Percentiles rank a stretch among this genome's conserved stretches.
Evolutionary conservation across 208 protist species (phyloP).

Genomic region (Leishmania aethiopica): DNA sequence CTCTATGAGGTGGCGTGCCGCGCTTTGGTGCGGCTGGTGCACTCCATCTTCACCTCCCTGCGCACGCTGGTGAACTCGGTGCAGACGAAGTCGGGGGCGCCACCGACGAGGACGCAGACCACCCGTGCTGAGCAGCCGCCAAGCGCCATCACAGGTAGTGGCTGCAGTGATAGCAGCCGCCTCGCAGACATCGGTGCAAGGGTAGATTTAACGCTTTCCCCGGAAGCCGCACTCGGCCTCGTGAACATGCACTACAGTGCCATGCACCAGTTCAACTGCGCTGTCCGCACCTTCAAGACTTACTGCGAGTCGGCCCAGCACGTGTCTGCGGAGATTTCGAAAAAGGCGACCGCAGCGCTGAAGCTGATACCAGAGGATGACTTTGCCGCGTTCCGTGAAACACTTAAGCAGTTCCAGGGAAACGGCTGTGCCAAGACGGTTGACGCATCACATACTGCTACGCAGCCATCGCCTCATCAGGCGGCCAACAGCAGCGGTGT

Average conservation of each 20-base stretch:
- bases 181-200: background rate
- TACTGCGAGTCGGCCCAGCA: conserved; percentile 17
- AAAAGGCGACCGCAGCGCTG: conserved; percentile 8
- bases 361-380: conserved; percentile 23
- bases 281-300: conserved; percentile 13
- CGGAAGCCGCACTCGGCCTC: conserved; percentile 5
- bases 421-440: background rate
- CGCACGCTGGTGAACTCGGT: conserved; percentile 12
- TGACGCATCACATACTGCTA: background rate
- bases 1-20: conserved; percentile 26
- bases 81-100: conserved; percentile 6
- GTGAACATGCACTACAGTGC: conserved; percentile 18
- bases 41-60: conserved; percentile 12
- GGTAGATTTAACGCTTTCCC: conserved; percentile 5
- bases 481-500: background rate
- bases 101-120: background rate
- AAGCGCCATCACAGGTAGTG: background rate
- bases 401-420: background rate
- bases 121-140: background rate
- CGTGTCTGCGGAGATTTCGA: background rate
- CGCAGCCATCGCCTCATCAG: background rate
- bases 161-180: background rate
- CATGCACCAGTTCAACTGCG: conserved; percentile 39
- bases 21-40: conserved; percentile 23
- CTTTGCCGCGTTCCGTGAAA: conserved; percentile 4